Conservation (phyloP, 768 basidiomycete genomes). For the Mycena capillaripes region DNA sequence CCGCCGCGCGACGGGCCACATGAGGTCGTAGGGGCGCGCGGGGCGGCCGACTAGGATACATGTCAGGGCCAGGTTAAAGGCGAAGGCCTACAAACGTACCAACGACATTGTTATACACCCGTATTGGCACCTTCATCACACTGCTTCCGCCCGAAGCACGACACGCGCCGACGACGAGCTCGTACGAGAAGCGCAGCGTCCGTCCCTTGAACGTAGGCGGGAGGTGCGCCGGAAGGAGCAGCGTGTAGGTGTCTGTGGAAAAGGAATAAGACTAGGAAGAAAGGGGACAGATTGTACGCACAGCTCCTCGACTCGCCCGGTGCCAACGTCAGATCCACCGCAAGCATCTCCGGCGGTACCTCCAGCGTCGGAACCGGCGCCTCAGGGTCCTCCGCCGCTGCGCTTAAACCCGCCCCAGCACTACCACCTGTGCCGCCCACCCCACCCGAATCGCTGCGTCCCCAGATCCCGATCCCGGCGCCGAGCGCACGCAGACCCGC, state of each 20-base stretch:
- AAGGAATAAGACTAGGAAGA: slow-evolving; percentile 5
- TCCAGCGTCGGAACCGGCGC: slow-evolving; percentile 87
- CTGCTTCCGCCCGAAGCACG: slow-evolving; percentile 68
- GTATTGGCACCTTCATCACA: slow-evolving; percentile 92
- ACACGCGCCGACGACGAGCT: slow-evolving; percentile 91
- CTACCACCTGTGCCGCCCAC: slow-evolving; percentile 19
- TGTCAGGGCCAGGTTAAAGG: not conserved
- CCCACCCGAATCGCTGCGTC: slow-evolving; percentile 38
- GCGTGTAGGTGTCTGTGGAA: slow-evolving; percentile 80
- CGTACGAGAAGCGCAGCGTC: slow-evolving; percentile 88
- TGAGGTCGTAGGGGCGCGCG: slow-evolving; percentile 81
- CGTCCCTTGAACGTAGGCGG: slow-evolving; percentile 95
- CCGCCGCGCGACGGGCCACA: slow-evolving; percentile 78
- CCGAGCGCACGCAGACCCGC: slow-evolving; percentile 66
- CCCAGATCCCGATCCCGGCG: slow-evolving; percentile 44
- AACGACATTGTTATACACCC: slow-evolving; percentile 90
- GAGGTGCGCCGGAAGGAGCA: slow-evolving; percentile 81
- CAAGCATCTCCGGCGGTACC: slow-evolving; percentile 88
- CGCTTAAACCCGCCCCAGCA: not conserved
- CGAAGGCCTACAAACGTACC: slow-evolving; percentile 59
- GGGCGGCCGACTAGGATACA: slow-evolving; percentile 61
- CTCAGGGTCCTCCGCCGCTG: slow-evolving; percentile 60
- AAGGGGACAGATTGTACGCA: slow-evolving; percentile 55
- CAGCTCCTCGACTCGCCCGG: slow-evolving; percentile 92
- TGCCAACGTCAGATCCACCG: slow-evolving; percentile 84